phyloP scores from a whole-genome alignment of 345 rosid genomes.

The Streptanthus diversifolius region DNA sequence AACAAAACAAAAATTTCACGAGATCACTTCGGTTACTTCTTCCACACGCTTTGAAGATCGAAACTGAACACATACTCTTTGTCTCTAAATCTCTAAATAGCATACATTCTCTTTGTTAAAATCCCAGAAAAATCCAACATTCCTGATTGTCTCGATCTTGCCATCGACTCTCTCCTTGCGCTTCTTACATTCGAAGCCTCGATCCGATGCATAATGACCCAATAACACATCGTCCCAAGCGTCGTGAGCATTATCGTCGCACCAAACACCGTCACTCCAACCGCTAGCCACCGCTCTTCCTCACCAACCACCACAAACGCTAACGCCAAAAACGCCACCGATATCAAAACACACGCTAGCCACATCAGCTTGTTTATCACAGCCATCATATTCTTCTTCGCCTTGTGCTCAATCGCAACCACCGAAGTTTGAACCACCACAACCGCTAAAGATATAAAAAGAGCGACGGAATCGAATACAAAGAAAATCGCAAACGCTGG shows the following conservation, averaged over 20 bases:
- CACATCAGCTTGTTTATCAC: conserved; percentile 92
- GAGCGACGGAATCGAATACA: conserved; percentile 76
- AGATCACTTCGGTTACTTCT: conserved; percentile 9
- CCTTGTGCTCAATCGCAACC: conserved; percentile 86
- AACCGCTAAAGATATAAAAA: conserved; percentile 88
- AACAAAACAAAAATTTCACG: not conserved
- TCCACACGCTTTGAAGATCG: conserved; percentile 9
- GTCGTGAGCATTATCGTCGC: conserved; percentile 82
- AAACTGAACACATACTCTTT: not conserved
- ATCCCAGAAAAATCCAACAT: conserved; percentile 48
- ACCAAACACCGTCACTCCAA: conserved; percentile 76
- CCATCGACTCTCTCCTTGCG: conserved; percentile 52
- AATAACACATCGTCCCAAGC: conserved; percentile 84
- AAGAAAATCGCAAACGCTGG: conserved; percentile 76
- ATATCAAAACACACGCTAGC: conserved; percentile 80
- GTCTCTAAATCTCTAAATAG: conserved; percentile 42
- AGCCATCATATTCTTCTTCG: conserved; percentile 95
- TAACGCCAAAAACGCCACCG: conserved; percentile 74
- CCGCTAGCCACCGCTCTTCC: conserved; percentile 67
- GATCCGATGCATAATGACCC: conserved; percentile 83
- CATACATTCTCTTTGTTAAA: conserved; percentile 76
- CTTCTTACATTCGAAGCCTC: conserved; percentile 71
- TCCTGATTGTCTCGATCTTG: conserved; percentile 44
- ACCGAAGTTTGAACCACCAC: conserved; percentile 96
- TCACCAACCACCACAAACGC: conserved; percentile 82